These are phyloP conservation scores for Taphrina deformans DNA, from an alignment of 1,139 yeast genomes.

Conservation along the genomic window DNA sequence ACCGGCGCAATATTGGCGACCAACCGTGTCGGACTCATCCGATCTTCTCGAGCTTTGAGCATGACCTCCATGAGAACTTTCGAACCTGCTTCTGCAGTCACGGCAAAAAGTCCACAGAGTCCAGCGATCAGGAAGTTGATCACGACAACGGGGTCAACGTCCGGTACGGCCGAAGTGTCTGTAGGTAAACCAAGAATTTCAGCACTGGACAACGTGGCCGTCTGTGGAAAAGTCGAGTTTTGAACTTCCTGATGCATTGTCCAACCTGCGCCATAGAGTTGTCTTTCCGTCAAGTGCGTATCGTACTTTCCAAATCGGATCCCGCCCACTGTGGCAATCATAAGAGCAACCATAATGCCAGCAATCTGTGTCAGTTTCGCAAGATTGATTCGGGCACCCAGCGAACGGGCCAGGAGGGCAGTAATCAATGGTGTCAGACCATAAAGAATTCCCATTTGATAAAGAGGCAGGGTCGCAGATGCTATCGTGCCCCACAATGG, in stretches of 20 bases:
- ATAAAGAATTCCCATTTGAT: conserved; percentile 9
- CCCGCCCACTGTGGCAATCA: conserved; percentile 12
- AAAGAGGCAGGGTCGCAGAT: conserved; percentile 2
- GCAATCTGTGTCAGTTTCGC: background rate
- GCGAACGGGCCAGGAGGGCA: background rate
- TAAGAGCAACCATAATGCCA: conserved; percentile 3
- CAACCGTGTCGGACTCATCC: background rate
- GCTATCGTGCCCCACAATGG: conserved; percentile 13
- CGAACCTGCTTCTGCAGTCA: conserved; percentile 7
- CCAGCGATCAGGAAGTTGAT: conserved; percentile 4
- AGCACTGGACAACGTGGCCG: background rate
- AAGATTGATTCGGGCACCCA: background rate
- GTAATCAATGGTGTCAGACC: conserved; percentile 13
- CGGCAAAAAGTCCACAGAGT: conserved; percentile 13
- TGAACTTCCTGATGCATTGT: background rate
- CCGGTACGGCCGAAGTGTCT: background rate
- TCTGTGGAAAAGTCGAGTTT: background rate
- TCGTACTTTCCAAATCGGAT: conserved; percentile 17
- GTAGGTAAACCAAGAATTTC: conserved; percentile 6
- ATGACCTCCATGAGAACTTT: conserved; percentile 3
- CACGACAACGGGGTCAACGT: background rate
- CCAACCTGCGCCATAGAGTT: conserved; percentile 19
- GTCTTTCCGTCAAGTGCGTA: conserved; percentile 15
- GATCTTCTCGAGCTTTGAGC: conserved; percentile 5
- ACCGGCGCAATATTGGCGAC: conserved; percentile 13